These are phyloP conservation scores for Mycena sp. DNA, from an alignment of 1,284 basidiomycete species.

Conservation along the genomic window DNA sequence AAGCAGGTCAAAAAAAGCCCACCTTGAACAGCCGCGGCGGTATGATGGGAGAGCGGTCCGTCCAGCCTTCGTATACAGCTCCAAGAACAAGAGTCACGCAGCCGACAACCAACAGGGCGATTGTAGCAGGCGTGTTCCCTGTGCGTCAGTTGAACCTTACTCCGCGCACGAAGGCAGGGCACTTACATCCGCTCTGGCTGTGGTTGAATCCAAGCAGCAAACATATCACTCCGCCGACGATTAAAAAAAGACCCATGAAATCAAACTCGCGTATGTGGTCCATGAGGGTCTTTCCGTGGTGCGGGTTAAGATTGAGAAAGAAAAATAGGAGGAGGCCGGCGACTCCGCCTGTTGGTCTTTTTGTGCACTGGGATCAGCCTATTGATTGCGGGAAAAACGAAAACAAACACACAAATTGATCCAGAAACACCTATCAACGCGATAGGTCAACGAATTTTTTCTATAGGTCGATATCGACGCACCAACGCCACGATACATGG, in stretches of 20 bases:
- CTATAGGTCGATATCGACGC: not conserved
- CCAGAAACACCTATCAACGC: slow-evolving; percentile 62
- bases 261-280: slow-evolving; percentile 79
- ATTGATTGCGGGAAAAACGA: not conserved
- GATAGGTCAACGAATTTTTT: not conserved
- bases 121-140: slow-evolving; percentile 66
- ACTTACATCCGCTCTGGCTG: slow-evolving; percentile 72
- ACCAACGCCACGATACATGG: slow-evolving; percentile 80
- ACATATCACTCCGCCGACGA: slow-evolving; percentile 81
- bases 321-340: slow-evolving; percentile 79
- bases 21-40: slow-evolving; percentile 84
- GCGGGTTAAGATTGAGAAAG: slow-evolving; percentile 87
- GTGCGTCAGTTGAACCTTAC: not conserved
- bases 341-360: slow-evolving; percentile 78
- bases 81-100: slow-evolving; percentile 64
- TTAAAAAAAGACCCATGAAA: slow-evolving; percentile 75
- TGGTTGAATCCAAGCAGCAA: slow-evolving; percentile 87
- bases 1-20: slow-evolving; percentile 10
- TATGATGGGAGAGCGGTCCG: slow-evolving; percentile 81
- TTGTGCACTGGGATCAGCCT: not conserved
- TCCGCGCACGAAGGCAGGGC: not conserved
- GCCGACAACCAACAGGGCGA: slow-evolving; percentile 78
- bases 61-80: slow-evolving; percentile 73
- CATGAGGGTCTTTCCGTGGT: slow-evolving; percentile 62
- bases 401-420: slow-evolving; percentile 71